Evolutionary conservation across 805 yeast genomes (phyloP), one percentile per base, ranked within the genome.

Genomic region (Pichia ethanolica): DNA sequence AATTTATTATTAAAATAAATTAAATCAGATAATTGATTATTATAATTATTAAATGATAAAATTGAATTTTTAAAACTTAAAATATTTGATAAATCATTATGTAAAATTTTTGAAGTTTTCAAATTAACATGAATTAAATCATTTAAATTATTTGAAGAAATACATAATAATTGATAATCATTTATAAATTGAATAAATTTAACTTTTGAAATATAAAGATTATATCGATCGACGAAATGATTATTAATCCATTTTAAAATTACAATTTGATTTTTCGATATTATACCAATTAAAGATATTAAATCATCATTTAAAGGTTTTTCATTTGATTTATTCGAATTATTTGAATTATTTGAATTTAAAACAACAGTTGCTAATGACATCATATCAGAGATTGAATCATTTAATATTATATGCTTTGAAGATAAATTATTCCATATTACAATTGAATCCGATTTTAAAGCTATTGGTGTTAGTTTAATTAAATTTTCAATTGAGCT

Each of bases 361-460:
- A 33, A 11, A 8, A 33, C 55, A 32, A 60, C 58, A 1, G 67
- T 63, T 12, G 68, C 68, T 39, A 66, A 47, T 2, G 69, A 65
- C 14, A 66, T 60, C 12, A 66, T 55, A 45, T 66, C 70, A 28
- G 58, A 56, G 40, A 57, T 62, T 13, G 53, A 47, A 5, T 46
- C 47, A 20, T 27, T 44, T 9, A 36, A n/a, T 5, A 14, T 34
- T 3, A 26, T 28, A 37, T 47, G 47, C 6, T 9, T 25, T 3
- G 43, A 34, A 7, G 45, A 28, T 13, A 47, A n/a, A 25, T 47
- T 47, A 39, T 47, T 43, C 50, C 50, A 47, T 10, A 14, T 47
- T 13, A 11, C 5, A 11, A 47, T n/a, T 10, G 6, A 6, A 30
- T 30, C 9, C 9, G 32, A 30, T 30, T 30, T 30, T 30, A 30